Percentiles rank a stretch among this genome's conserved stretches.
Evolutionary conservation across 1,284 basidiomycete species (phyloP).

Genomic region (Ustilago vetiveriae): DNA sequence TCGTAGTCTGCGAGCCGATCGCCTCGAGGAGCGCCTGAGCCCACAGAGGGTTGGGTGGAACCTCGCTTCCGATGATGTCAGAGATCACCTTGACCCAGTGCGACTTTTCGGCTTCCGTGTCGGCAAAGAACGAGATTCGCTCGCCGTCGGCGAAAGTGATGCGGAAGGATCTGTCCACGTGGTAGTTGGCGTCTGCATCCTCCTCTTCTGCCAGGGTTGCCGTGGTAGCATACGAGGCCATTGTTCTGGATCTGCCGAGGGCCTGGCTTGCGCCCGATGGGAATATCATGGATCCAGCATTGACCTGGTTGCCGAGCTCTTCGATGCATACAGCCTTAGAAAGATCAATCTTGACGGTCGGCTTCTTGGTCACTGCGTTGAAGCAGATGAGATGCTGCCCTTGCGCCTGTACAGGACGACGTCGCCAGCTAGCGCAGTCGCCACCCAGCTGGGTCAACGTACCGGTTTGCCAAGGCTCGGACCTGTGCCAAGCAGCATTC

Average conservation of each 20-base stretch:
- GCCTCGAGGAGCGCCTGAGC: constrained; percentile 45
- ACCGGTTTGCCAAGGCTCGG: constrained; percentile 81
- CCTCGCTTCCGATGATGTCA: constrained; percentile 47
- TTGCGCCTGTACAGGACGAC: constrained; percentile 84
- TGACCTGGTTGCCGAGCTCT: constrained; percentile 75
- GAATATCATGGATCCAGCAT: constrained; percentile 33
- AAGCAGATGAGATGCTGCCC: constrained; percentile 88
- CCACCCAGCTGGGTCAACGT: constrained; percentile 92
- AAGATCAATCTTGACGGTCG: constrained; percentile 88
- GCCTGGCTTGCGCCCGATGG: constrained; percentile 26
- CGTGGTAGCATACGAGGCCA: constrained; percentile 29
- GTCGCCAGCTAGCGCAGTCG: constrained; percentile 88
- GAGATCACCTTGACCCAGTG: constrained; percentile 76
- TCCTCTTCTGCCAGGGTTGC: constrained; percentile 47
- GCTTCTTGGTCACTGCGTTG: constrained; percentile 91
- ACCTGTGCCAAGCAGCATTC: constrained; percentile 89
- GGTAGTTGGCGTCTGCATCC: constrained; percentile 76
- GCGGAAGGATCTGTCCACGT: constrained; percentile 83
- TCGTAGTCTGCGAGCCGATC: constrained; percentile 1
- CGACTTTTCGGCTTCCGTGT: constrained; percentile 85
- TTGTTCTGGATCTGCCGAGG: constrained; percentile 28
- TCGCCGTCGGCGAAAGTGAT: constrained; percentile 82
- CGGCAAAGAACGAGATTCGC: constrained; percentile 88
- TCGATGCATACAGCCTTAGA: constrained; percentile 81
- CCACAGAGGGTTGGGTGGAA: constrained; percentile 60